phyloP scores from a whole-genome alignment of 83 land plant species.

The Picea abies region DNA sequence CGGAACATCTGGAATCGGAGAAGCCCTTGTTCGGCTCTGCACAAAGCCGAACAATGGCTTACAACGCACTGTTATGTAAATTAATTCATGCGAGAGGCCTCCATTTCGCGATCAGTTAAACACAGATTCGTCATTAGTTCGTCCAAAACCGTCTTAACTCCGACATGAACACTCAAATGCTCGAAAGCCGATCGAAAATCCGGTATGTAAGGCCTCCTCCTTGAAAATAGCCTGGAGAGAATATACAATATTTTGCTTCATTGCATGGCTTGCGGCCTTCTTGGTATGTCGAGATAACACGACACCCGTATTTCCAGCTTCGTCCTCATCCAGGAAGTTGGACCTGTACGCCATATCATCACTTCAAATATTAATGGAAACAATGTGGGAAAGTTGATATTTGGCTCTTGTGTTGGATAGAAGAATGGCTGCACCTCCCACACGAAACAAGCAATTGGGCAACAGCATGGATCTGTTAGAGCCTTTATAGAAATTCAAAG shows the following conservation, averaged over 20 bases:
- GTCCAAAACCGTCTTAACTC: constrained; percentile 49
- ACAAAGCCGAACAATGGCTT: too few species aligned
- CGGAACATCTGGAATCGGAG: too few species aligned
- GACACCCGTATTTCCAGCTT: background rate
- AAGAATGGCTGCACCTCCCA: constrained; percentile 63
- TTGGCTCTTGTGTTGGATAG: constrained; percentile 65
- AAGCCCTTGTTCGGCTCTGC: too few species aligned
- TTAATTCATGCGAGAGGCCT: constrained; percentile 44
- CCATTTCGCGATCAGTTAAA: constrained; percentile 47
- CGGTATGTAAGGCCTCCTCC: constrained; percentile 40
- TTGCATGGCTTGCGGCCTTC: constrained; percentile 31
- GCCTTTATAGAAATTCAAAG: constrained; percentile 61
- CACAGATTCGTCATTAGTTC: constrained; percentile 38
- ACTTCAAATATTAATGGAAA: background rate
- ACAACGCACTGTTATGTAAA: too few species aligned
- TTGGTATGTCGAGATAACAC: too few species aligned
- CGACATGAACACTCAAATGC: constrained; percentile 54
- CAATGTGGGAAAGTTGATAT: constrained; percentile 18
- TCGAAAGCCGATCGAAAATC: constrained; percentile 54
- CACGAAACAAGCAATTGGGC: constrained; percentile 70
- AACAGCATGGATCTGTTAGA: constrained; percentile 58
- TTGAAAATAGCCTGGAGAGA: constrained; percentile 21
- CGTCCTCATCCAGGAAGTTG: background rate
- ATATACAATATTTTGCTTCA: constrained; percentile 42
- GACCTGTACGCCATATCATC: constrained; percentile 2